Percentiles rank a stretch among this genome's conserved stretches.
Evolutionary conservation across 106 monocot genomes (phyloP).

Genomic region (Gastrodia elata): DNA sequence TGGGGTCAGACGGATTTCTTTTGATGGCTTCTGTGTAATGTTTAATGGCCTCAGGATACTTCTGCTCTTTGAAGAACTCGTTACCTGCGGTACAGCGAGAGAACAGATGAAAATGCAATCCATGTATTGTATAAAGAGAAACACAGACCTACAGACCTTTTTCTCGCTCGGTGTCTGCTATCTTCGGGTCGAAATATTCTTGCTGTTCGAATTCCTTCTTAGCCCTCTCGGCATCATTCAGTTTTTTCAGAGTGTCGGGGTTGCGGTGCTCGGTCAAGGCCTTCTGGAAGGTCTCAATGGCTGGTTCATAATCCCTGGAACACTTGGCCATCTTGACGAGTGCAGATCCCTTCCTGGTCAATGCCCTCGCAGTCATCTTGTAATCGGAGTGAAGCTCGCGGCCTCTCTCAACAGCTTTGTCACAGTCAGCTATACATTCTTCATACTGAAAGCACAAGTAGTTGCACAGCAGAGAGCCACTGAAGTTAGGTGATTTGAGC

Average conservation of each 20-base stretch:
- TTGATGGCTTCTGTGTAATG: constrained; percentile 88
- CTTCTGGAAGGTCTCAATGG: constrained; percentile 92
- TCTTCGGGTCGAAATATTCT: constrained; percentile 79
- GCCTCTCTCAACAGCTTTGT: constrained; percentile 89
- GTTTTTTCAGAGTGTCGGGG: constrained; percentile 81
- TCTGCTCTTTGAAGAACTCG: constrained; percentile 78
- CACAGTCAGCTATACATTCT: constrained; percentile 89
- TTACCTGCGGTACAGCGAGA: constrained; percentile 73
- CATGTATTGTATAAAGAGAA: too few species aligned
- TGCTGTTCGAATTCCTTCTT: constrained; percentile 92
- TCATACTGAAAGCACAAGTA: constrained; percentile 40
- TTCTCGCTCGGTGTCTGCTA: constrained; percentile 90
- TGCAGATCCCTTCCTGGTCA: constrained; percentile 85
- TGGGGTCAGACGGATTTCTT: constrained; percentile 87
- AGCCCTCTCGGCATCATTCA: constrained; percentile 81
- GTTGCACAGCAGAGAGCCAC: not conserved
- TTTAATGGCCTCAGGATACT: constrained; percentile 86
- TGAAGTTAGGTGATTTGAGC: too few species aligned
- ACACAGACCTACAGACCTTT: constrained; percentile 56
- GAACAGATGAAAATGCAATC: not conserved
- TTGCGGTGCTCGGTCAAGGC: constrained; percentile 89
- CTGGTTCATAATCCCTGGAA: constrained; percentile 73
- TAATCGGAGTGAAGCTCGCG: constrained; percentile 86
- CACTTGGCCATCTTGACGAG: constrained; percentile 63
- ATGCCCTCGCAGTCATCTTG: constrained; percentile 88